phyloP scores from a whole-genome alignment of 495 filamentous ascomycete genomes.

The Talaromyces adpressus region DNA sequence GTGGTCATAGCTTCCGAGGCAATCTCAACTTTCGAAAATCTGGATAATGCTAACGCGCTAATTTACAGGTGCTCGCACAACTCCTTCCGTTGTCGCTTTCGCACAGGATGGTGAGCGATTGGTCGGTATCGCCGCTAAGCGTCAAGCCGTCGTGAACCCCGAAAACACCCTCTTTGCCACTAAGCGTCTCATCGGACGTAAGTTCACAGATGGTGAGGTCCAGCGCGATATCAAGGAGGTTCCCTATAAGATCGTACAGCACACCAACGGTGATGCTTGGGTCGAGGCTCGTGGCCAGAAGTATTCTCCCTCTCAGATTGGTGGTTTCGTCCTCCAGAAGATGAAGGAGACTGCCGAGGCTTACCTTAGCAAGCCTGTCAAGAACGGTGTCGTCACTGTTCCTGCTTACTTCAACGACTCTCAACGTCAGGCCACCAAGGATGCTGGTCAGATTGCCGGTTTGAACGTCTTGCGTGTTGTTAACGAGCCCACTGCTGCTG shows the following conservation, averaged over 20 bases:
- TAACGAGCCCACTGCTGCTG: conserved; percentile 93
- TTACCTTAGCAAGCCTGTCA: conserved; percentile 79
- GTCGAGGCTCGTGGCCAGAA: conserved; percentile 91
- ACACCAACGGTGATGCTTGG: conserved; percentile 97
- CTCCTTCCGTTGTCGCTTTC: conserved; percentile 95
- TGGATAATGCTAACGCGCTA: conserved; percentile 13
- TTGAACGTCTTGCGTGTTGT: conserved; percentile 95
- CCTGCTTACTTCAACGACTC: conserved; percentile 98
- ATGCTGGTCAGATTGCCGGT: conserved; percentile 92
- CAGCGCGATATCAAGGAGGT: conserved; percentile 98
- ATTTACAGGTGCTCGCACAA: conserved; percentile 77
- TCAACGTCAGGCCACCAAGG: conserved; percentile 96
- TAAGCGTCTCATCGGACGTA: conserved; percentile 98
- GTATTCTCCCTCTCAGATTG: conserved; percentile 97
- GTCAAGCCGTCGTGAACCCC: conserved; percentile 97
- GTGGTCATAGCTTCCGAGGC: conserved; percentile 10
- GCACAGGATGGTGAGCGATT: conserved; percentile 94
- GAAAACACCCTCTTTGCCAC: conserved; percentile 99
- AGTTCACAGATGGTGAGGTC: conserved; percentile 92
- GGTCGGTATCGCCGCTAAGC: conserved; percentile 97
- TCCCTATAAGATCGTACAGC: conserved; percentile 98
- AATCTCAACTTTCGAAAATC: neutral
- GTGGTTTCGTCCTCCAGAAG: conserved; percentile 93
- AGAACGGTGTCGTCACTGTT: conserved; percentile 95
- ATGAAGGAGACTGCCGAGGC: conserved; percentile 98